Conservation (phyloP, 2,329 filamentous ascomycete genomes). For the Penicillium sp. region DNA sequence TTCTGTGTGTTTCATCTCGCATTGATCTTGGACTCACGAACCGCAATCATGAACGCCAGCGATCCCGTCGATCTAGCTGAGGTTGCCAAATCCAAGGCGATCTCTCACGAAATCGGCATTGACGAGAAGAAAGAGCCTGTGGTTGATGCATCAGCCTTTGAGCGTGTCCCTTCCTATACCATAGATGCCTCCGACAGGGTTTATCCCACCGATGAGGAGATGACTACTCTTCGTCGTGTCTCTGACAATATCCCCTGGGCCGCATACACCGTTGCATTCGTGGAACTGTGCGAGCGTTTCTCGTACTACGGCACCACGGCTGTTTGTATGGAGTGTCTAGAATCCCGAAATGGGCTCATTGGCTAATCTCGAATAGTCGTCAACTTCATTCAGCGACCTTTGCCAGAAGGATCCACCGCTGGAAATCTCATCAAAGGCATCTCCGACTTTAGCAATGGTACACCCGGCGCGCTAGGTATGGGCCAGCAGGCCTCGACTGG, state of each 20-base stretch:
- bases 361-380: slow-evolving; percentile 46
- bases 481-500: slow-evolving; percentile 57
- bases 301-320: slow-evolving; percentile 72
- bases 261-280: slow-evolving; percentile 68
- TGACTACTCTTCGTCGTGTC: slow-evolving; percentile 37
- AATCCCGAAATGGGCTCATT: background rate
- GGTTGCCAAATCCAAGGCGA: slow-evolving; percentile 24
- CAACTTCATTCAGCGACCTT: slow-evolving; percentile 61
- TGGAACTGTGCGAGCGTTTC: slow-evolving; percentile 74
- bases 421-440: slow-evolving; percentile 41
- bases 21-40: background rate
- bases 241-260: slow-evolving; percentile 56
- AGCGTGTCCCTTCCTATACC: slow-evolving; percentile 4
- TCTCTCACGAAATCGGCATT: slow-evolving; percentile 17
- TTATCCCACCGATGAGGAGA: slow-evolving; percentile 36
- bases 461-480: slow-evolving; percentile 57
- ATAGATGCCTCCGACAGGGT: slow-evolving; percentile 10
- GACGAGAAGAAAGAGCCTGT: slow-evolving; percentile 16
- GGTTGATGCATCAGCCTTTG: slow-evolving; percentile 12
- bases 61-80: slow-evolving; percentile 29
- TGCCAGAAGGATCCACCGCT: slow-evolving; percentile 56
- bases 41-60: slow-evolving; percentile 26
- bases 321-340: slow-evolving; percentile 54
- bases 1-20: background rate
- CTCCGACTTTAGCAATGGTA: slow-evolving; percentile 18